phyloP scores from a whole-genome alignment of 1,284 basidiomycete species.

The Bjerkandera adusta region DNA sequence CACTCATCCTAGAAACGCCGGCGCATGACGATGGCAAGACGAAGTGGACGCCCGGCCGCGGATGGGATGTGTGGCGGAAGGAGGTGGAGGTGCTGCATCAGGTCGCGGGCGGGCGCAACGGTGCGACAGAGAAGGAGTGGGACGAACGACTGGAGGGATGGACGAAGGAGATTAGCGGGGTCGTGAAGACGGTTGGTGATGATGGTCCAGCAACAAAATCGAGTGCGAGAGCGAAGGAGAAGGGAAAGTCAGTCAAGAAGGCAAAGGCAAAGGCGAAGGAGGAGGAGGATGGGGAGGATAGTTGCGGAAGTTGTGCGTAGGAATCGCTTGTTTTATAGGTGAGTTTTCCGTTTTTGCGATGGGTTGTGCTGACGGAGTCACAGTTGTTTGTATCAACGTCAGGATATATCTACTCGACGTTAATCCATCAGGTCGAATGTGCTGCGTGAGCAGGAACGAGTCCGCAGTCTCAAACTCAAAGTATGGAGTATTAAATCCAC shows the following conservation, averaged over 20 bases:
- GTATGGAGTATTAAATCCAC: no score
- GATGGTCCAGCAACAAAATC: constrained; percentile 17
- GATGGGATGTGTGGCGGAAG: constrained; percentile 59
- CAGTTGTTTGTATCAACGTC: no score
- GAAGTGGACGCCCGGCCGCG: constrained; percentile 32
- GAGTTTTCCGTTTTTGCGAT: no score
- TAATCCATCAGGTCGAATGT: no score
- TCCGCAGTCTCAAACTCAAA: no score
- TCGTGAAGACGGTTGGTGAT: constrained; percentile 23
- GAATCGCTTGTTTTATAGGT: neutral
- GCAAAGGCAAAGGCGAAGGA: constrained; percentile 20
- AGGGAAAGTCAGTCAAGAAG: constrained; percentile 14
- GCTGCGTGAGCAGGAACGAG: no score
- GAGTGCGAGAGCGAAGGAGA: constrained; percentile 17
- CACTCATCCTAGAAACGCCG: constrained; percentile 83
- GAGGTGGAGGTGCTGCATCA: constrained; percentile 65
- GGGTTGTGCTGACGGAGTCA: no score
- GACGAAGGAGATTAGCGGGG: constrained; percentile 30
- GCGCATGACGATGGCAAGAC: constrained; percentile 40
- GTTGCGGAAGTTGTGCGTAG: neutral
- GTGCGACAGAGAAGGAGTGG: neutral
- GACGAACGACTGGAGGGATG: constrained; percentile 22
- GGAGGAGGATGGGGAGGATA: constrained; percentile 20
- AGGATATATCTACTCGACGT: no score
- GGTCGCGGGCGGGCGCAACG: constrained; percentile 33